A percentile compares a stretch with the other conserved stretches of the same genome.
Evolutionary conservation across 495 filamentous ascomycete genomes (phyloP).

Genomic region (Cercophora newfieldiana): DNA sequence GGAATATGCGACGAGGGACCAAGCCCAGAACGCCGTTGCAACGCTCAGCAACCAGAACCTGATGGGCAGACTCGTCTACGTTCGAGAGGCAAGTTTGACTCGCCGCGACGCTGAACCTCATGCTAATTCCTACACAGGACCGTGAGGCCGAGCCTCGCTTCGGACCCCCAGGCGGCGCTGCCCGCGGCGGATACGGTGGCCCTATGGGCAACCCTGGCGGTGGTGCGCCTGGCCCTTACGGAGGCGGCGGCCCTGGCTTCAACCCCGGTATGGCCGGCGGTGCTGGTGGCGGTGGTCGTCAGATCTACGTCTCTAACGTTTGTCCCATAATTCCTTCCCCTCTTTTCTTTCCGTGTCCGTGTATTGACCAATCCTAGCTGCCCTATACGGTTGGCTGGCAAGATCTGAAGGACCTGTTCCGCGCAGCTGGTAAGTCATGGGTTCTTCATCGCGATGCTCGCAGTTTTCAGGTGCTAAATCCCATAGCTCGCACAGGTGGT

Average conservation of each 20-base stretch:
- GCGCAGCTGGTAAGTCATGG: conserved; percentile 82
- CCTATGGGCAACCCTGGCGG: conserved; percentile 36
- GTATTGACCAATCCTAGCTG: conserved; percentile 63
- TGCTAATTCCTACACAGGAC: conserved; percentile 56
- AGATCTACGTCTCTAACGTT: conserved; percentile 98
- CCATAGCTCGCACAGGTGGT: conserved; percentile 63
- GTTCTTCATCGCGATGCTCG: conserved; percentile 1
- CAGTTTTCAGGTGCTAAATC: background rate
- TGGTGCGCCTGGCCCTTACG: conserved; percentile 38
- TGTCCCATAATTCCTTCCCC: conserved; percentile 55
- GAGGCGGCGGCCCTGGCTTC: conserved; percentile 41
- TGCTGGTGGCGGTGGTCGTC: conserved; percentile 60
- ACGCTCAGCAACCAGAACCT: conserved; percentile 98
- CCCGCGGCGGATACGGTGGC: conserved; percentile 66
- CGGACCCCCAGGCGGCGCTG: conserved; percentile 59
- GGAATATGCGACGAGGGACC: conserved; percentile 99
- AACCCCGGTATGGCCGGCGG: conserved; percentile 48
- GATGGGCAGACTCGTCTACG: conserved; percentile 97
- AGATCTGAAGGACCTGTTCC: conserved; percentile 98
- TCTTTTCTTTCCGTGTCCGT: conserved; percentile 23
- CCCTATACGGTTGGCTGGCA: conserved; percentile 98
- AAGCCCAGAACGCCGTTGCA: conserved; percentile 96
- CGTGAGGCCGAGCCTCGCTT: conserved; percentile 96
- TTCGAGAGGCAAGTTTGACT: conserved; percentile 76
- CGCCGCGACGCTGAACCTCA: background rate